Evolutionary conservation across 768 basidiomycete species (phyloP), one percentile per base, ranked within the genome.

Genomic region (Xerocomellus dryophilus): DNA sequence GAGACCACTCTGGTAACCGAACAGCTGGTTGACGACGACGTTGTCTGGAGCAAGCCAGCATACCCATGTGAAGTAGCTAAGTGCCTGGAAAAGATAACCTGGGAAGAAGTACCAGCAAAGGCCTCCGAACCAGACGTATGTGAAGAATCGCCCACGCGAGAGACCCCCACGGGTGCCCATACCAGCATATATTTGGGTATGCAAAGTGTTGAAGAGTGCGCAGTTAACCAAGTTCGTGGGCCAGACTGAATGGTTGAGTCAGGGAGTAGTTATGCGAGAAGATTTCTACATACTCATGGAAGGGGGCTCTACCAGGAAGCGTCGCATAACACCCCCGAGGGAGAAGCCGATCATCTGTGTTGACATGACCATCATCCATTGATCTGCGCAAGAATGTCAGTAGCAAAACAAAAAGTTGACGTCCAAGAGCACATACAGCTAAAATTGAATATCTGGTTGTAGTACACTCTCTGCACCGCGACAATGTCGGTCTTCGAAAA

Each of bases 11-110:
- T 64, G 57, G 60, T 82, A 84, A 18, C 90, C 89, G 57, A 92
- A 91, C 68, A 91, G 75, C 63, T 88, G 83, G 67, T 90, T 91
- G 64, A 93, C 78, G 48, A 68, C 74, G 51, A 85, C 57, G 61
- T 89, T 88, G 20, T 85, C 66, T 1, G 90, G 90, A 8, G 71
- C 84, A 52, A 92, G 89, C 90, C 81, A 83, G 65, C 76, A 78
- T 10, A 80, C 74, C 77, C 79, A 80, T 27, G 74, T 79, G 73
- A 84, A 85, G 72, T 78, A 81, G 58, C 76, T 77, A 63, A 85
- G 79, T 2, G 80, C 83, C 47, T 78, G 76, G 80, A 89, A 89
- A 58, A 88, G 71, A 68, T 87, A 91, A 15, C 87, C 87, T 0
- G 88, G 88, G 67, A 89, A 66, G 70, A 86, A 76, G 64, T 87